Conservation (phyloP, 225 moss, liverwort and hornwort genomes). For the Marchantia polymorpha region DNA sequence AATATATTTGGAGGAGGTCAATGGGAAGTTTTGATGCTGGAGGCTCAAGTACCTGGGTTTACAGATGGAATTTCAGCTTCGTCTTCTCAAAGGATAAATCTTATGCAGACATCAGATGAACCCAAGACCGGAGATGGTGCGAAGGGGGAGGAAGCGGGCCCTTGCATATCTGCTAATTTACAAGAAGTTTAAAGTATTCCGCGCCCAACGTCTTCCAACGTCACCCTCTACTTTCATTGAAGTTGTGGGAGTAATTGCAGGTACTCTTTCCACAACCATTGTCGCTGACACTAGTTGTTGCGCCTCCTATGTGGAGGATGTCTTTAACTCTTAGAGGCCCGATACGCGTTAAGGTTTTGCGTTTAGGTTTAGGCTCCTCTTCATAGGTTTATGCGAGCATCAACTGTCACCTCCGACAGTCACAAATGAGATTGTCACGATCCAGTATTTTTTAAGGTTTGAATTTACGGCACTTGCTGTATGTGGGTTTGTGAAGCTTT, state of each 20-base stretch:
- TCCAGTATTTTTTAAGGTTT: not conserved
- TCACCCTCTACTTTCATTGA: not conserved
- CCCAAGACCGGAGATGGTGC: constrained; percentile 63
- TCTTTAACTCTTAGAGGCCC: too few relatives aligned
- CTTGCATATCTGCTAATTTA: constrained; percentile 34
- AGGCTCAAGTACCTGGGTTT: constrained; percentile 56
- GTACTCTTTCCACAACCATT: not conserved
- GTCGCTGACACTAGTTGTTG: too few relatives aligned
- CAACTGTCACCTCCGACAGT: not conserved
- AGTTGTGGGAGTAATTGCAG: not conserved
- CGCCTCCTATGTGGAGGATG: not conserved
- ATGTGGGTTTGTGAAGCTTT: too few relatives aligned
- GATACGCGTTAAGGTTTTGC: not conserved
- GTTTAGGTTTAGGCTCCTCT: not conserved
- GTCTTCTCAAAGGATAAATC: constrained; percentile 45
- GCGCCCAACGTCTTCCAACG: not conserved
- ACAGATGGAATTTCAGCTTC: constrained; percentile 39
- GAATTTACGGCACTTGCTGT: too few relatives aligned
- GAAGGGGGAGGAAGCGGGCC: constrained; percentile 37
- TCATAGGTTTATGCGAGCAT: not conserved
- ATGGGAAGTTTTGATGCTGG: constrained; percentile 81
- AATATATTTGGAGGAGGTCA: constrained; percentile 68
- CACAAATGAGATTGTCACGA: not conserved
- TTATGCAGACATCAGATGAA: constrained; percentile 52
- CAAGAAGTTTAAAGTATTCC: constrained; percentile 30